Percentiles rank a stretch among this genome's conserved stretches.
phyloP scores from a whole-genome alignment of 192 early-diverging fungal species.

The Coemansia sp. region DNA sequence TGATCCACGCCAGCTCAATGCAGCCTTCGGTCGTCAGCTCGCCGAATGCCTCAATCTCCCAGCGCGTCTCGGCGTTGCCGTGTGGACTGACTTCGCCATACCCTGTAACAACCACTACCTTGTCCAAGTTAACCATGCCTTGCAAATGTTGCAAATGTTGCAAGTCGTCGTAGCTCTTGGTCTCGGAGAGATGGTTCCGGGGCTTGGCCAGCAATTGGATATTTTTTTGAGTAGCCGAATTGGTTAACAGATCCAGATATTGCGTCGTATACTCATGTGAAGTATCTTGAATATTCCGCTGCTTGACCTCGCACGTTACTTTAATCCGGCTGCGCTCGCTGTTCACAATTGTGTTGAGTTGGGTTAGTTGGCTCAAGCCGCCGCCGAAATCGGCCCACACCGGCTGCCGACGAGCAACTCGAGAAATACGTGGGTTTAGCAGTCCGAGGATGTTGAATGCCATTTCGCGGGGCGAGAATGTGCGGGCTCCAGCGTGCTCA shows the following conservation, averaged over 20 bases:
- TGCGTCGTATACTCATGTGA: neutral
- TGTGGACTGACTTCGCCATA: constrained; percentile 93
- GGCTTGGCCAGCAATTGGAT: constrained; percentile 76
- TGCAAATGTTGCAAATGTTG: constrained; percentile 64
- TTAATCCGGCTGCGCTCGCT: neutral
- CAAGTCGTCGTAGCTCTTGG: constrained; percentile 64
- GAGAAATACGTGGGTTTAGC: constrained; percentile 70
- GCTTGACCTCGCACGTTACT: neutral
- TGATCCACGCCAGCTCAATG: constrained; percentile 97
- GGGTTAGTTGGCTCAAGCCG: constrained; percentile 64
- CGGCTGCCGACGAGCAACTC: constrained; percentile 67
- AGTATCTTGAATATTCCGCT: neutral
- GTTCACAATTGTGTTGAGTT: neutral
- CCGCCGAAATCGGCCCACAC: constrained; percentile 89
- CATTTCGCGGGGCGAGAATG: constrained; percentile 91
- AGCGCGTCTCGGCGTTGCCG: constrained; percentile 88
- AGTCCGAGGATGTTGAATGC: constrained; percentile 92
- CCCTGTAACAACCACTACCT: constrained; percentile 88
- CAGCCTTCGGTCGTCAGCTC: constrained; percentile 58
- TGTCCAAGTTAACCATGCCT: constrained; percentile 86
- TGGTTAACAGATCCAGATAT: neutral
- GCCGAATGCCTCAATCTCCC: constrained; percentile 93
- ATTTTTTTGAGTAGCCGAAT: constrained; percentile 2
- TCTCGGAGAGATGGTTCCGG: constrained; percentile 79
- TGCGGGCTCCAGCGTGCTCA: constrained; percentile 80